phyloP scores from a whole-genome alignment of 768 basidiomycete species.

The Neoboletus magnificus region DNA sequence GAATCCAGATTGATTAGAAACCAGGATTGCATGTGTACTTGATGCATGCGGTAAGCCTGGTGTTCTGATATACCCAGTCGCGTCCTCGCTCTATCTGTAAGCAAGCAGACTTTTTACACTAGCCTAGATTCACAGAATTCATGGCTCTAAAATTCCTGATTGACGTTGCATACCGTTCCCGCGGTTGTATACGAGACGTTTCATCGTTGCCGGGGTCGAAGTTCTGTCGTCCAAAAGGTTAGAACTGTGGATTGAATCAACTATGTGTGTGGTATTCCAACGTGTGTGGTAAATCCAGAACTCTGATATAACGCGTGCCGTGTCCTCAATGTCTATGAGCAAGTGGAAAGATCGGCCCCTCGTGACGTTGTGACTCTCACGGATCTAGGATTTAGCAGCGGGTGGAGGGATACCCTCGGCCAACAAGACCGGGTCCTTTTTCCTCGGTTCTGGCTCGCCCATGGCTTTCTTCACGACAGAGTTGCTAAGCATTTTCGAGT shows the following conservation, averaged over 20 bases:
- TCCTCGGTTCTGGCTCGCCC: slow-evolving; percentile 48
- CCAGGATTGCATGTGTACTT: not conserved
- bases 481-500: slow-evolving; percentile 72
- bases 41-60: not conserved
- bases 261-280: slow-evolving; percentile 3
- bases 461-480: slow-evolving; percentile 58
- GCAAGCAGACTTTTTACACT: not conserved
- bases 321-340: not conserved
- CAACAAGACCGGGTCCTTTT: slow-evolving; percentile 23
- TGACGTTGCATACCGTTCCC: too few relatives aligned
- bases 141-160: not conserved
- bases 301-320: not conserved
- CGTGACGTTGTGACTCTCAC: not conserved
- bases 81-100: not conserved
- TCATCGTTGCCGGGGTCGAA: not conserved
- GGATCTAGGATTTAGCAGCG: slow-evolving; percentile 22
- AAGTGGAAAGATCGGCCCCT: not conserved
- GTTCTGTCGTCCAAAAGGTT: not conserved
- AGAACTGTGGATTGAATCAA: not conserved
- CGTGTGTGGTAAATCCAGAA: not conserved
- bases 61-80: not conserved
- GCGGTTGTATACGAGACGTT: too few relatives aligned
- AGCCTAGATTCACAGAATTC: not conserved
- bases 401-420: slow-evolving; percentile 29
- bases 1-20: not conserved